Evolutionary conservation across 805 yeast genomes (phyloP).

Genomic region (Blastobotrys peoriensis): DNA sequence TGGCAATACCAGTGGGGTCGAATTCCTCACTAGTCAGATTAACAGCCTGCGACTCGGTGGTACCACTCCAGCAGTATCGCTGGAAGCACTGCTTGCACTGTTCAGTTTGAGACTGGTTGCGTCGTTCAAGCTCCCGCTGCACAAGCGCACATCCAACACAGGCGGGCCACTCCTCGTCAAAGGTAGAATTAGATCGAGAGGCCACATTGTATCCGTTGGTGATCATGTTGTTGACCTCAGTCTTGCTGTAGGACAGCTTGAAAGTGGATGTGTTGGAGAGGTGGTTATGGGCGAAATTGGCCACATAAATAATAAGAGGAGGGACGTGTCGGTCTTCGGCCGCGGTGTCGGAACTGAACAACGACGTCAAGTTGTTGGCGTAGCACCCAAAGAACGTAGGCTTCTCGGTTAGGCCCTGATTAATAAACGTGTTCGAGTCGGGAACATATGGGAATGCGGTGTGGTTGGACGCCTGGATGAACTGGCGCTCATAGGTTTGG

Average conservation of each 20-base stretch:
- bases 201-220: conserved; percentile 69
- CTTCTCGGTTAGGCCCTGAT: conserved; percentile 52
- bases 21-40: conserved; percentile 8
- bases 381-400: conserved; percentile 86
- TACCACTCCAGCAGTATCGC: conserved; percentile 71
- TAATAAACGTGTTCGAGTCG: conserved; percentile 53
- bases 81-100: conserved; percentile 70
- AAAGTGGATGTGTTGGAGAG: conserved; percentile 69
- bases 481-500: conserved; percentile 55
- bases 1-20: conserved; percentile 12
- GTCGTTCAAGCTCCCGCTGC: conserved; percentile 70
- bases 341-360: conserved; percentile 15
- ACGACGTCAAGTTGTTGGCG: conserved; percentile 42
- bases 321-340: conserved; percentile 35
- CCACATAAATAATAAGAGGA: conserved; percentile 71
- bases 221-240: conserved; percentile 54
- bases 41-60: conserved; percentile 14
- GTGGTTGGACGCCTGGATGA: conserved; percentile 44
- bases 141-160: conserved; percentile 82
- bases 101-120: conserved; percentile 48
- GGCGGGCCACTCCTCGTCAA: conserved; percentile 61
- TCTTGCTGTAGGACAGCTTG: conserved; percentile 53
- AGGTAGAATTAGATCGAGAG: conserved; percentile 58
- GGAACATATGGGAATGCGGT: conserved; percentile 80
- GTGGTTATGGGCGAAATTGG: conserved; percentile 63